Base-by-base conservation (phyloP, 2,329 filamentous ascomycete species). In the Trichoderma koningiopsis region DNA sequence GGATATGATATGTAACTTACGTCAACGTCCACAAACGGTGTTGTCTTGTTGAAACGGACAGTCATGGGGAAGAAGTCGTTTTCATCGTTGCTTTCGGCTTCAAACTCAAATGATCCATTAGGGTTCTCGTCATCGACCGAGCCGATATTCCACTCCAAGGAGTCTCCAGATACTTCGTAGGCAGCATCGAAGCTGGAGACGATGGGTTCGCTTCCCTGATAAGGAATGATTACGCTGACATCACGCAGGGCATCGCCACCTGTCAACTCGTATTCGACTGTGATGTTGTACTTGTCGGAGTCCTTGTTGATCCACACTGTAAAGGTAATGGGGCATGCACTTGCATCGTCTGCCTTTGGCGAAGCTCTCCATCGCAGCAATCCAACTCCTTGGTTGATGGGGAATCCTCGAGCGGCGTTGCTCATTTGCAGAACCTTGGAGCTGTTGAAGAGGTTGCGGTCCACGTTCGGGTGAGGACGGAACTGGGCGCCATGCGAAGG, bases 41-140 rank as follows among this genome's bases (percentile, higher is more conserved):
- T 88, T 53, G 89, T 87, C 86, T 97, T 97, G 72, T 88, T 90
- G 82, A 99, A 99, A 67, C 90, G 88, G 71, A 98, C 90, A 66
- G 88, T 91, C 94, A 99, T 98, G 1, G 96, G 96, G 89, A 99
- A 99, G 84, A 98, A 98, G 75, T 97, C 94, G 68, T 93, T 91
- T 78, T 98, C 96, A 73, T 94, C 92, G 68, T 89, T 88, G 13
- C 92, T 92, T 79, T 92, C 89, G 1, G 94, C 93, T 81, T 98
- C 96, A 74, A 99, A 98, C 79, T 99, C 96, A 76, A 99, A 98
- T 58, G 92, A 91, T 22, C 96, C 96, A 52, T 85, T 94, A 22
- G 90, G 83, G 78, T 96, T 97, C 69, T 91, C 90, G 62, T 93
- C 90, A 76, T 94, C 92, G 52, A 98, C 90, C 5, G 89, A 87